A percentile compares a stretch with the other conserved stretches of the same genome.
Evolutionary conservation across 495 filamentous ascomycete genomes (phyloP).

Genomic region (Tuber umbilicatum): DNA sequence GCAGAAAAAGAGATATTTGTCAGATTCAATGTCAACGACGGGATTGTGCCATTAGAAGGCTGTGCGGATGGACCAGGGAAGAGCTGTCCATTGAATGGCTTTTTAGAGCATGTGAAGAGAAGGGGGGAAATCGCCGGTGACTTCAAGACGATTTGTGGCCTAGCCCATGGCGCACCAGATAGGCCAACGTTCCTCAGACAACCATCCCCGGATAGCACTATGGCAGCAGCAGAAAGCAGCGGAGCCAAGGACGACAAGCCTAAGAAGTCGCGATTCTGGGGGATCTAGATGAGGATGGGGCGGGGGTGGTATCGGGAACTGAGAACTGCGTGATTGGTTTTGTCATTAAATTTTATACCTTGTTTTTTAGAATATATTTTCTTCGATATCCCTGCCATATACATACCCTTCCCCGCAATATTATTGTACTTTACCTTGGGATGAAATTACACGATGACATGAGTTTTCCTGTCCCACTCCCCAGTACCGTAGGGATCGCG

Average conservation of each 20-base stretch:
- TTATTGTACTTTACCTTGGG: neutral
- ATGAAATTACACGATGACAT: neutral
- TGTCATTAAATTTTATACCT: neutral
- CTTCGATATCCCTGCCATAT: neutral
- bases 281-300: conserved; percentile 10
- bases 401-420: neutral
- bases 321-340: neutral
- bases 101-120: conserved; percentile 46
- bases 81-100: conserved; percentile 50
- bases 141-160: conserved; percentile 46
- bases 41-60: conserved; percentile 50
- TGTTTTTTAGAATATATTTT: neutral
- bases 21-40: conserved; percentile 56
- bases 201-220: conserved; percentile 10
- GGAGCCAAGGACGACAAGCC: conserved; percentile 9
- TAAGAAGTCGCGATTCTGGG: conserved; percentile 32
- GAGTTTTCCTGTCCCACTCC: neutral
- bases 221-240: conserved; percentile 1
- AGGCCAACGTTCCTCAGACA: conserved; percentile 48
- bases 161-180: conserved; percentile 43
- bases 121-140: conserved; percentile 41
- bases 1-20: conserved; percentile 43
- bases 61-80: conserved; percentile 51
- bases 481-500: neutral
- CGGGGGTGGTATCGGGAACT: neutral